phyloP scores from a whole-genome alignment of 78 protist genomes.

The Corallochytrium limacisporum region DNA sequence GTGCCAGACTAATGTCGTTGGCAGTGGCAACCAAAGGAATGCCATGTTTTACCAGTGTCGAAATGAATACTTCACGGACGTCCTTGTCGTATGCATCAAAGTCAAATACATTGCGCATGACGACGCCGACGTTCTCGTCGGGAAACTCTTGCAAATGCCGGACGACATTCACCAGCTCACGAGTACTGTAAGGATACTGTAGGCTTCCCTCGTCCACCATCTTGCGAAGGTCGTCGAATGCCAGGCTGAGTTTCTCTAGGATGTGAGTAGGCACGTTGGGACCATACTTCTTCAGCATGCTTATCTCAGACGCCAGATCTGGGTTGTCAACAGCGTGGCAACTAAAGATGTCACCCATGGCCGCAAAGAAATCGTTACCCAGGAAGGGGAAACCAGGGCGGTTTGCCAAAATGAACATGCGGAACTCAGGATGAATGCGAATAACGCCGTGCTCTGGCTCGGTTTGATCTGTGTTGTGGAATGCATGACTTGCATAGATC shows the following conservation, averaged over 20 bases:
- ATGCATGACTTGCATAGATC: no score
- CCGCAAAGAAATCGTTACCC: slow-evolving; percentile 42
- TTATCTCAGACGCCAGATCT: slow-evolving; percentile 1
- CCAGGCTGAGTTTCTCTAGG: background rate
- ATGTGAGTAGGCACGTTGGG: slow-evolving; percentile 1
- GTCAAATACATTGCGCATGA: slow-evolving; percentile 32
- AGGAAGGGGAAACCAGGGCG: slow-evolving; percentile 65
- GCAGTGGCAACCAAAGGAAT: slow-evolving; percentile 16
- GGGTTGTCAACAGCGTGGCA: slow-evolving; percentile 31
- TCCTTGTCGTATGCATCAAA: slow-evolving; percentile 33
- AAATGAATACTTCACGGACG: background rate
- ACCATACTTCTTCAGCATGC: slow-evolving; percentile 15
- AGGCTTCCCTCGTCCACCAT: slow-evolving; percentile 1
- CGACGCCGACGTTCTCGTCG: slow-evolving; percentile 1
- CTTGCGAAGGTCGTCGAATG: slow-evolving; percentile 13
- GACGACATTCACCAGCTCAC: slow-evolving; percentile 20
- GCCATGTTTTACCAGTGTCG: slow-evolving; percentile 12
- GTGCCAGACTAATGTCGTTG: no score
- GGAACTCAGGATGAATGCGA: slow-evolving; percentile 45
- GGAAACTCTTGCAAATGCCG: slow-evolving; percentile 26
- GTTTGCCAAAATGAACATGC: slow-evolving; percentile 56
- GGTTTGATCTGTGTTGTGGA: no score
- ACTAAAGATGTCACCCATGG: slow-evolving; percentile 41
- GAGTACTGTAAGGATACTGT: slow-evolving; percentile 16
- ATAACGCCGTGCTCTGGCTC: background rate